A percentile compares a stretch with the other conserved stretches of the same genome.
Evolutionary conservation across 495 filamentous ascomycete genomes (phyloP).

Genomic region (Sporormia fimetaria): DNA sequence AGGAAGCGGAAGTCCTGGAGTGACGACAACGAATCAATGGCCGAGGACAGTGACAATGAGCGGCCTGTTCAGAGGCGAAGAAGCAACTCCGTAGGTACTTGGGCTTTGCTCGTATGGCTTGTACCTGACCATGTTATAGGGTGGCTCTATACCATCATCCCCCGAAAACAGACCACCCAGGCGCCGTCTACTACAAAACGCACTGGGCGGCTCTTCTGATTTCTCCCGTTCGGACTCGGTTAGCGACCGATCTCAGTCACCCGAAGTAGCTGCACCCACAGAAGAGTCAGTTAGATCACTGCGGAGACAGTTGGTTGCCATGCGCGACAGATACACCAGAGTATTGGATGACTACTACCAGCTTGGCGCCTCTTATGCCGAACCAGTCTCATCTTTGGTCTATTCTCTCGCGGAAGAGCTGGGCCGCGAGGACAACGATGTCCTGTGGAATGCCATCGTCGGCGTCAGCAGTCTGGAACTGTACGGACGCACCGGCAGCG

Average conservation of each 20-base stretch:
- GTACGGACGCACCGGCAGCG: constrained; percentile 72
- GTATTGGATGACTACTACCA: constrained; percentile 70
- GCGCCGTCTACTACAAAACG: constrained; percentile 23
- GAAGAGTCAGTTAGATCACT: constrained; percentile 55
- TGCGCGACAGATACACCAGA: constrained; percentile 64
- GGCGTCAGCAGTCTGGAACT: constrained; percentile 85
- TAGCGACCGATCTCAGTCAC: constrained; percentile 42
- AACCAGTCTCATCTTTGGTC: constrained; percentile 84
- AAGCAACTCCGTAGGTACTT: constrained; percentile 66
- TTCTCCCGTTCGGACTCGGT: constrained; percentile 37
- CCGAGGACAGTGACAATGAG: constrained; percentile 53
- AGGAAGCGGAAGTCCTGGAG: constrained; percentile 82
- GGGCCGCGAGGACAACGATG: constrained; percentile 90
- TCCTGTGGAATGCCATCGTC: constrained; percentile 89
- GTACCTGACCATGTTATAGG: constrained; percentile 38
- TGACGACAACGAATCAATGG: constrained; percentile 54
- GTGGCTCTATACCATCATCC: constrained; percentile 43
- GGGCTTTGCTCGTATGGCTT: background rate
- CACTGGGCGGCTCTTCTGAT: constrained; percentile 31
- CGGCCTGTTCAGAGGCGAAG: constrained; percentile 66
- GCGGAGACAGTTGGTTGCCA: constrained; percentile 56
- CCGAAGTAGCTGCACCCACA: constrained; percentile 42
- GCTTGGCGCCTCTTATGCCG: constrained; percentile 79
- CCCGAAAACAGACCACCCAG: constrained; percentile 32
- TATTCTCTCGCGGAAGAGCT: constrained; percentile 92